phyloP scores from a whole-genome alignment of 345 rosid species.

The Moringa oleifera region DNA sequence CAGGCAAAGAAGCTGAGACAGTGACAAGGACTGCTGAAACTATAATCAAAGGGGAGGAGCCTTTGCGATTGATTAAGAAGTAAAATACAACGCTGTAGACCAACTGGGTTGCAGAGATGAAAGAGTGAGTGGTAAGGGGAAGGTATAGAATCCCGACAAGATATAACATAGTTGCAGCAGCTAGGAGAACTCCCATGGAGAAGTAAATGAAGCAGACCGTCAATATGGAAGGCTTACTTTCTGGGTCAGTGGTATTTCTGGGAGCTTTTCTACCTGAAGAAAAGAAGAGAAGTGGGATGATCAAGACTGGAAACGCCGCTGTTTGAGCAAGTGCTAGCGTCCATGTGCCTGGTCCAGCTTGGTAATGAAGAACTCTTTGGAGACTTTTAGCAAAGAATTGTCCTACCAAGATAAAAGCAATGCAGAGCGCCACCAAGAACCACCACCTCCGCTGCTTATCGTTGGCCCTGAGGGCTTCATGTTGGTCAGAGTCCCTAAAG shows the following conservation, averaged over 20 bases:
- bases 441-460: neutral
- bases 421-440: neutral
- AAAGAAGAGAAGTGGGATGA: conserved; percentile 17
- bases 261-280: conserved; percentile 5
- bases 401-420: neutral
- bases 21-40: conserved; percentile 34
- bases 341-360: conserved; percentile 32
- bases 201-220: conserved; percentile 24
- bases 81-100: conserved; percentile 37
- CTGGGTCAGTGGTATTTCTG: conserved; percentile 3
- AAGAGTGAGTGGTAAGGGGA: conserved; percentile 37
- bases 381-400: conserved; percentile 2
- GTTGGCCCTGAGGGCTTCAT: neutral
- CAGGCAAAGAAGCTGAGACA: conserved; percentile 32
- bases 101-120: conserved; percentile 43
- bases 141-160: conserved; percentile 28
- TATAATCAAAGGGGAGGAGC: conserved; percentile 41
- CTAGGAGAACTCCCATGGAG: conserved; percentile 30
- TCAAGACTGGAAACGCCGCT: conserved; percentile 22
- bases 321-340: conserved; percentile 23
- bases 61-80: conserved; percentile 35
- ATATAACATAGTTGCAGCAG: conserved; percentile 27
- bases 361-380: conserved; percentile 14
- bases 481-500: neutral
- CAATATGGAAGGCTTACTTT: conserved; percentile 4